Conservation (phyloP, 2,329 filamentous ascomycete genomes). For the Sphaerulina vaccinii region DNA sequence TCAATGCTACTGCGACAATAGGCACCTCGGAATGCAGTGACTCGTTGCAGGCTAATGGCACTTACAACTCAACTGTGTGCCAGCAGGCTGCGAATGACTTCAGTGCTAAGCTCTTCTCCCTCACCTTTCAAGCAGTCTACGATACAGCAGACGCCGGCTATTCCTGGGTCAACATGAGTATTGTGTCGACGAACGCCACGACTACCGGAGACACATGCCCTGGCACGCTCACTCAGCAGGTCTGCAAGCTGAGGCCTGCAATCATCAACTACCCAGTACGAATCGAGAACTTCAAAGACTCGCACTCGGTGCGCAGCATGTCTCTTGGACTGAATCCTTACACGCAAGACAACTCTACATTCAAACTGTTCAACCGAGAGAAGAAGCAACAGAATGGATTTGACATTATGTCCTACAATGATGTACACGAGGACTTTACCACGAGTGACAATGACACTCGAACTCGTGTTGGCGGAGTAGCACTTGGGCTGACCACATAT, state of each 20-base stretch:
- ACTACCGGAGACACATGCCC: constrained; percentile 9
- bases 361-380: constrained; percentile 12
- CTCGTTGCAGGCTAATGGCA: neutral
- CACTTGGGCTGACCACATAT: constrained; percentile 19
- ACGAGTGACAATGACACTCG: constrained; percentile 4
- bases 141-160: neutral
- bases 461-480: constrained; percentile 19
- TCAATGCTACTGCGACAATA: neutral
- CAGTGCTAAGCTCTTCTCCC: constrained; percentile 12
- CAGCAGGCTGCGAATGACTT: constrained; percentile 2
- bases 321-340: constrained; percentile 11
- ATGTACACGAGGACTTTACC: constrained; percentile 15
- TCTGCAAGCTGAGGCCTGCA: constrained; percentile 26
- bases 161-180: constrained; percentile 21
- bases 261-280: constrained; percentile 26
- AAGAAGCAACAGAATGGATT: constrained; percentile 20
- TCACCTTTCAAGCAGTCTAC: constrained; percentile 14
- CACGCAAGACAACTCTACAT: constrained; percentile 13
- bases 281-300: constrained; percentile 18
- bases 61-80: constrained; percentile 4
- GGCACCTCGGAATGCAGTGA: neutral
- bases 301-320: constrained; percentile 15
- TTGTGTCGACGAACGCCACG: constrained; percentile 13
- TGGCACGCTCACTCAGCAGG: constrained; percentile 19
- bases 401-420: constrained; percentile 16